Evolutionary conservation across 2,329 filamentous ascomycete genomes (phyloP).

Genomic region (Fonsecaea pugnacius): DNA sequence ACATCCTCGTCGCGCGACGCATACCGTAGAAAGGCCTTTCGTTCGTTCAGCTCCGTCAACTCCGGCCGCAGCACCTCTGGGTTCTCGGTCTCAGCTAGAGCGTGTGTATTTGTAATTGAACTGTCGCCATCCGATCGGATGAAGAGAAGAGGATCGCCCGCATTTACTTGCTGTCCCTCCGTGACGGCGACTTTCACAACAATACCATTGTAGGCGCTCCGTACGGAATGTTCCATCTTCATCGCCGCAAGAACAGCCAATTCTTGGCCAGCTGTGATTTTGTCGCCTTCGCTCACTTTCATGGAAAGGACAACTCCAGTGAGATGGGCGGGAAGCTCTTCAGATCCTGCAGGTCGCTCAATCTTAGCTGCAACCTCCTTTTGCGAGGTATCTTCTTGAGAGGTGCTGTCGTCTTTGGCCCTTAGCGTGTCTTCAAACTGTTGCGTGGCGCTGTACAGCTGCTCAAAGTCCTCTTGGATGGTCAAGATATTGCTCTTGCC

Average conservation of each 20-base stretch:
- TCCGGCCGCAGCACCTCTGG: conserved; percentile 31
- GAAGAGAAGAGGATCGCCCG: conserved; percentile 31
- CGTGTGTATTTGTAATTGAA: conserved; percentile 27
- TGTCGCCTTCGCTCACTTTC: conserved; percentile 31
- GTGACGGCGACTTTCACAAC: conserved; percentile 31
- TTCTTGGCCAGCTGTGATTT: conserved; percentile 33
- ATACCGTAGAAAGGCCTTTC: conserved; percentile 30
- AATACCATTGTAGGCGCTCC: conserved; percentile 29
- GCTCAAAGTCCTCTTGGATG: conserved; percentile 31
- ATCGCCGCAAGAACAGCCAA: conserved; percentile 31
- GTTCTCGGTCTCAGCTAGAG: conserved; percentile 25
- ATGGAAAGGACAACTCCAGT: conserved; percentile 31
- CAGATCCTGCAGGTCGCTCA: conserved; percentile 32
- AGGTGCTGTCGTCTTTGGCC: conserved; percentile 21
- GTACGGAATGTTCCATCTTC: conserved; percentile 34
- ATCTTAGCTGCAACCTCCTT: conserved; percentile 24
- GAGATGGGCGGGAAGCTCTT: conserved; percentile 28
- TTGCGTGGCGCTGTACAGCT: conserved; percentile 29
- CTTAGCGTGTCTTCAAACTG: conserved; percentile 29
- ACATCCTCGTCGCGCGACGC: conserved; percentile 29
- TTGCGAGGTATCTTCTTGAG: conserved; percentile 23
- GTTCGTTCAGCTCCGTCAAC: conserved; percentile 33
- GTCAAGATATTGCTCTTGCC: conserved; percentile 33
- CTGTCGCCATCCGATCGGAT: conserved; percentile 25
- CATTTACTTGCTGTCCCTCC: conserved; percentile 31